Evolutionary conservation across 345 rosid species (phyloP).

Genomic region (Ceriops tagal): DNA sequence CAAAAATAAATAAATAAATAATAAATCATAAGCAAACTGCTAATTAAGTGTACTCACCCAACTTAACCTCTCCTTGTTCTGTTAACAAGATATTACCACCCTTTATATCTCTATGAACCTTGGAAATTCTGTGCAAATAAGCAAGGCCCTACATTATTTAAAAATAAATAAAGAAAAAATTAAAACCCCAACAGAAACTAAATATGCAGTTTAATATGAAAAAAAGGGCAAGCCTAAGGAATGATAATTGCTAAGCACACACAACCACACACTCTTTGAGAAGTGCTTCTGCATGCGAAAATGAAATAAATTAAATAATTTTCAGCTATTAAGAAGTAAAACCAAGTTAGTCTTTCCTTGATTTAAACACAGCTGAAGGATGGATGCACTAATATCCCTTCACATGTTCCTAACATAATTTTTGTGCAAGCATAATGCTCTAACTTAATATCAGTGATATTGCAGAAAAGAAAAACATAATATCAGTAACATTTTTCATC

Average conservation of each 20-base stretch:
- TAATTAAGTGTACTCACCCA: conserved; percentile 63
- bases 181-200: conserved; percentile 16
- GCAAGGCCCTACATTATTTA: conserved; percentile 71
- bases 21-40: background rate
- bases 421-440: background rate
- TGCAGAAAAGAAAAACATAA: too few relatives aligned
- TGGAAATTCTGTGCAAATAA: conserved; percentile 92
- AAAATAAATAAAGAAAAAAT: background rate
- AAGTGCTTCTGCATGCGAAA: background rate
- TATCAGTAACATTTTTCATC: conserved; percentile 5
- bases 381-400: too few relatives aligned
- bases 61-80: conserved; percentile 97
- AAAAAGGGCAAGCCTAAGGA: background rate
- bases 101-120: conserved; percentile 97
- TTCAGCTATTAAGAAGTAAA: too few relatives aligned
- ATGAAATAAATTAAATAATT: background rate
- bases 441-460: background rate
- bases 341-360: too few relatives aligned
- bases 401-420: too few relatives aligned
- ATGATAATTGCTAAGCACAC: too few relatives aligned
- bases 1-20: too few relatives aligned
- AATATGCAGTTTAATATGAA: conserved; percentile 1
- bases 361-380: too few relatives aligned
- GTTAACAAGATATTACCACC: conserved; percentile 98
- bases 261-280: background rate